Base-by-base conservation (phyloP, 257 asterid genomes). In the Cynanchum wilfordii region DNA sequence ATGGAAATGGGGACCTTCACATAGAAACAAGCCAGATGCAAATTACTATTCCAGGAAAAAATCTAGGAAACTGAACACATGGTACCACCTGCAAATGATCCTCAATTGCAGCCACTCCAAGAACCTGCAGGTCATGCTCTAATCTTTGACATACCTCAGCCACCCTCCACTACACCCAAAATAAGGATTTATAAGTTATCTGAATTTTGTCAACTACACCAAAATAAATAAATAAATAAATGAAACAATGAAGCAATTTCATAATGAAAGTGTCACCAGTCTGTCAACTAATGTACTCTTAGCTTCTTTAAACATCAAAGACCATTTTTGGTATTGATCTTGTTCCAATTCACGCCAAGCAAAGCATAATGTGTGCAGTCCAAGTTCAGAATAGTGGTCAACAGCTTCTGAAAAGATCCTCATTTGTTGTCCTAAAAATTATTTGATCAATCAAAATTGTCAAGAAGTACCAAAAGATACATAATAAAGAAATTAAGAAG, bases 31-130 rank as follows among this genome's bases (percentile, higher is more conserved):
- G 62, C 30, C 10, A 49, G 19, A 56, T 25, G n/a, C 11, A 38
- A 65, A 68, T 27, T 4, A 68, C 1, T 13, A 54, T 73, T 74
- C 59, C 71, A 54, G 15, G 20, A 76, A 76, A 64, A 73, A 71
- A 55, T 58, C 45, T 10, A 24, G 7, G 20, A 56, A 49, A 40
- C 27, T 24, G 17, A 55, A 10, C 2, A 49, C 16, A 36, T 16
- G 55, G 76, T 50, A 54, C 80, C 78, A 95, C 99, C 97, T 95
- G 99, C 29, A 95, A 85, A 57, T 96, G 96, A 78, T 95, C 99
- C 86, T 95, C 99, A 70, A 92, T 95, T 68, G 99, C 99, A 79
- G 98, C 99, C 76, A 92, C 94, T 73, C 99, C 99, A 77, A 95
- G 94, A 81, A 95, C 81, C 81, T 92, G 96, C 50, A 95, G 77